Evolutionary conservation across 257 asterid genomes (phyloP).

Genomic region (Penstemon davidsonii): DNA sequence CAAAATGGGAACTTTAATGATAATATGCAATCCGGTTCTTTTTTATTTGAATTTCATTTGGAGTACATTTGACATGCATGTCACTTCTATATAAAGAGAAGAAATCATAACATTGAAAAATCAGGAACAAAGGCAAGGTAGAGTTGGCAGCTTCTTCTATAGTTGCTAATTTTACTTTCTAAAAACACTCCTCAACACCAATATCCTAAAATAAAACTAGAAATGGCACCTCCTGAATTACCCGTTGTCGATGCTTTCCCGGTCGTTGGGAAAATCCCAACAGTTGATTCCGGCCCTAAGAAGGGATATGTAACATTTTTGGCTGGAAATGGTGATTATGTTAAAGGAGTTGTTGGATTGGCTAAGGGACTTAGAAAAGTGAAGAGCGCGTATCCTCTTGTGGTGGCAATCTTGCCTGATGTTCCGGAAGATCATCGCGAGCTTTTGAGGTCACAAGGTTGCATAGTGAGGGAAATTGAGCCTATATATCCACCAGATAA

Average conservation of each 20-base stretch:
- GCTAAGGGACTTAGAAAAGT: slow-evolving; percentile 62
- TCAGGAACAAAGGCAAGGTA: slow-evolving; percentile 31
- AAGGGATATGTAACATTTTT: slow-evolving; percentile 48
- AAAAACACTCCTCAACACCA: slow-evolving; percentile 22
- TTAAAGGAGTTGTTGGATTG: slow-evolving; percentile 58
- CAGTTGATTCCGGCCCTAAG: slow-evolving; percentile 12
- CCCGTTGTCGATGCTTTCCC: slow-evolving; percentile 26
- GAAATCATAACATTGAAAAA: slow-evolving; percentile 21
- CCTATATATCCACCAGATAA: slow-evolving; percentile 52
- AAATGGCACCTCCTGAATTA: slow-evolving; percentile 43
- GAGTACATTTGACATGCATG: slow-evolving; percentile 37
- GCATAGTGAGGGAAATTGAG: slow-evolving; percentile 53
- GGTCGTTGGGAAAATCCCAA: slow-evolving; percentile 30
- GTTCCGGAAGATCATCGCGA: slow-evolving; percentile 61
- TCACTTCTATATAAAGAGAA: slow-evolving; percentile 38
- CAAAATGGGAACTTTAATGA: no score
- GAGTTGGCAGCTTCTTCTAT: slow-evolving; percentile 15
- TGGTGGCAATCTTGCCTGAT: slow-evolving; percentile 58
- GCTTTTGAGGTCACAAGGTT: slow-evolving; percentile 48
- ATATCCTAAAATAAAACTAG: not conserved
- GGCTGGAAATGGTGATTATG: slow-evolving; percentile 60
- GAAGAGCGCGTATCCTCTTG: slow-evolving; percentile 56
- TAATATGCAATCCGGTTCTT: no score
- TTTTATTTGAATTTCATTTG: slow-evolving; percentile 37
- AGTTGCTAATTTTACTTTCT: slow-evolving; percentile 26